Percentiles rank a stretch among this genome's conserved stretches.
Evolutionary conservation across 129 eudicot species (phyloP).

Genomic region (Gnaphalium uliginosum): DNA sequence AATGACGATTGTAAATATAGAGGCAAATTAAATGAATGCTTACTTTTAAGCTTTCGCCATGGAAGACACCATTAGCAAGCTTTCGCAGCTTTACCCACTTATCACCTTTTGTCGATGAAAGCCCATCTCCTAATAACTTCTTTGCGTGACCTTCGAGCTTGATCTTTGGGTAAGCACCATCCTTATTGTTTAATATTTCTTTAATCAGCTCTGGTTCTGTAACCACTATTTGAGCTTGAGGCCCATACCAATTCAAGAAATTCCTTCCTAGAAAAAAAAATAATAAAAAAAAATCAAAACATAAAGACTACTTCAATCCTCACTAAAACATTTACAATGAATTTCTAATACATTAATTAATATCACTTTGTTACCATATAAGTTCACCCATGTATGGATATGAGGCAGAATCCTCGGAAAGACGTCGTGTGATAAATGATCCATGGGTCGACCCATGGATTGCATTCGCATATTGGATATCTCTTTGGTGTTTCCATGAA

Average conservation of each 20-base stretch:
- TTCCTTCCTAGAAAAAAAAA: constrained; percentile 38
- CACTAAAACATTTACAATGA: constrained; percentile 2
- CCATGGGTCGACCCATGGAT: constrained; percentile 52
- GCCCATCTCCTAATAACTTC: constrained; percentile 74
- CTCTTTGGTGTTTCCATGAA: constrained; percentile 66
- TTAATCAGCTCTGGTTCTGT: constrained; percentile 64
- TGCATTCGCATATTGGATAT: constrained; percentile 46
- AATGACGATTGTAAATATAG: no score
- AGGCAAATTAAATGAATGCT: neutral
- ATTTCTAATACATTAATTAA: neutral
- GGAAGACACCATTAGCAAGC: constrained; percentile 68
- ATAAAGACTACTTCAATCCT: neutral
- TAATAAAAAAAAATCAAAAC: neutral
- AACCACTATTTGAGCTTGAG: constrained; percentile 66
- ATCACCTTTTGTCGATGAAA: constrained; percentile 54
- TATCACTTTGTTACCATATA: constrained; percentile 44
- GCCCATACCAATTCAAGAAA: constrained; percentile 64
- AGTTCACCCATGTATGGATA: constrained; percentile 51
- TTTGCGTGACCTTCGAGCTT: constrained; percentile 58
- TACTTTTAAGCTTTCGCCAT: constrained; percentile 66
- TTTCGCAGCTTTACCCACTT: constrained; percentile 71
- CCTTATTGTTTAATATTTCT: constrained; percentile 59
- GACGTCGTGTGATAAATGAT: constrained; percentile 45
- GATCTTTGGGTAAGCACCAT: constrained; percentile 50
- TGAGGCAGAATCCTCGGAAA: constrained; percentile 68